Base-by-base conservation (phyloP, 176 grass and related monocot species). In the Calamus simplicifolius region DNA sequence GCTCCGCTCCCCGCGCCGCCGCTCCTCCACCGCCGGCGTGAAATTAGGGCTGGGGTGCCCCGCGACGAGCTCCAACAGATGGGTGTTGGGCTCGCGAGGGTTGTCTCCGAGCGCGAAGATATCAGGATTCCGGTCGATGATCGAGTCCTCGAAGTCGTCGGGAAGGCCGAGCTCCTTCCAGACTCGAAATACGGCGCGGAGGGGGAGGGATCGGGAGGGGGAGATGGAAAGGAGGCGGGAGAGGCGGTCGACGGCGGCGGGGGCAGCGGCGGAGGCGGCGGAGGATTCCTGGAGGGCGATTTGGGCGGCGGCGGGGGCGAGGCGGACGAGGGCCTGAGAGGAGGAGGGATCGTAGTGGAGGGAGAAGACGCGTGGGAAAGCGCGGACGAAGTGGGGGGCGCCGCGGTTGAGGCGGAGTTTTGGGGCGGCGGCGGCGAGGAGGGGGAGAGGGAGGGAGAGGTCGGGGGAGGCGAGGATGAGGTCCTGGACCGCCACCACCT, bases 91-190 rank as follows among this genome's bases (percentile, higher is more conserved):
- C 35, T 90, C 83, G 12, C 51, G 38, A 0, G 80, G 80, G 35
- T 87, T 87, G 17, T 81, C 38, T 0, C 52, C 31, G 5, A 96
- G 64, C 51, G 68, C 27, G 54, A 96, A 96, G 49, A 87, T 59
- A 13, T 70, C 54, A 21, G 80, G 70, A 52, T 85, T 80, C 27
- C 14, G 26, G 21, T 62, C 81, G 59, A 91, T 19, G 48, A 88
- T 69, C 2, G 80, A 82, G 14, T 61, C 81, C 81, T 85, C 93
- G 35, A 96, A 90, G 54, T 87, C 82, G 35, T 85, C 81, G 10
- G 87, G 84, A 27, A 97, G 81, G 7, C 83, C 87, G 27, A 97
- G 87, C 66, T 88, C 93, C 38, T 81, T 77, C 81, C 93, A 91
- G 31, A 91, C 77, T 52, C 78, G 79, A 64, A 91, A 85, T n/a